Base-by-base conservation (phyloP, 2,329 filamentous ascomycete species). In the Dactylellina parvicollis region DNA sequence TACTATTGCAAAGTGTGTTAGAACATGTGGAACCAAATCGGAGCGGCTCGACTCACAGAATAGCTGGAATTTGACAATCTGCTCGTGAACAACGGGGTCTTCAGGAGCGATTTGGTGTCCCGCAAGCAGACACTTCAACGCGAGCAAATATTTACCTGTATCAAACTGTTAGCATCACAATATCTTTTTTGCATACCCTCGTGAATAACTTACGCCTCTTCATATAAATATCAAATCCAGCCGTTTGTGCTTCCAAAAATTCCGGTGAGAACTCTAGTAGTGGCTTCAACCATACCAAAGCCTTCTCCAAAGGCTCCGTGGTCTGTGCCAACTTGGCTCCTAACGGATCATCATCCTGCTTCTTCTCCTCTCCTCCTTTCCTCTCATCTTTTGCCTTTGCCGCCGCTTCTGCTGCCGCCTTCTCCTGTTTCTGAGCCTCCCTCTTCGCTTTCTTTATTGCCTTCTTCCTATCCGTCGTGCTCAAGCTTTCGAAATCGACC, bases 211-310 rank as follows among this genome's bases (percentile, higher is more conserved):
- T 87, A 96, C 92, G 88, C 83, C 90, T 86, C 79, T 92, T 86
- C 71, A 96, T 84, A 79, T 92, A 93, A 16, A 99, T 90, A 82
- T 98, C 93, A 78, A 97, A 98, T 3, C 92, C 95, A 57, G 89
- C 87, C 76, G 89, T 85, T 81, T 99, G 95, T 20, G 87, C 91
- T 74, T 95, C 88, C 50, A 96, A 86, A 79, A 88, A 91, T 82
- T 90, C 87, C 1, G 92, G 89, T 78, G 89, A 93, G 78, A 89
- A 90, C 80, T 96, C 90, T 71, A 99, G 85, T 77, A 99, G 83
- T 2, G 91, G 92, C 14, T 82, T 84, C 65, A 99, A 81, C 80
- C 95, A 96, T 80, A 94, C 96, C 84, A 92, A 90, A 2, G 92
- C 92, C 78, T 95, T 92, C 50, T 88, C 89, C 46, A 99, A 82